These are phyloP conservation scores for Veloboletus limbatus DNA, from an alignment of 1,284 basidiomycete species.

Conservation along the genomic window DNA sequence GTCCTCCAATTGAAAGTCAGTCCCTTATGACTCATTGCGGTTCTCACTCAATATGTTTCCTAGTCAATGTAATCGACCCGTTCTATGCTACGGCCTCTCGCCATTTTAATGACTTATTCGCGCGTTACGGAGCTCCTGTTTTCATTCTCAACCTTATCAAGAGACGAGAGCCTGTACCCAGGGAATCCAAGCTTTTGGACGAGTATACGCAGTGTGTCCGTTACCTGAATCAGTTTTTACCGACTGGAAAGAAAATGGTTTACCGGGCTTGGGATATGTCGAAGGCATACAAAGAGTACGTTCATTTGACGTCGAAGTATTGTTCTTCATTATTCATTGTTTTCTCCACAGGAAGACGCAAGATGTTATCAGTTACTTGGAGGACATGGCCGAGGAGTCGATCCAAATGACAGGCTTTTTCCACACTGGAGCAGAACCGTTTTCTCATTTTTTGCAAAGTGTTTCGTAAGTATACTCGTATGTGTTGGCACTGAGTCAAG, in stretches of 20 bases:
- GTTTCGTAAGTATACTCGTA: conserved; percentile 36
- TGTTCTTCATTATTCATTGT: neutral
- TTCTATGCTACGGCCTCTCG: conserved; percentile 92
- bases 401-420: conserved; percentile 94
- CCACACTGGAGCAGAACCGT: conserved; percentile 81
- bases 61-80: conserved; percentile 93
- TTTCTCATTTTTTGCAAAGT: conserved; percentile 59
- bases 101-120: conserved; percentile 93
- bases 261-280: conserved; percentile 98
- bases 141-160: conserved; percentile 98
- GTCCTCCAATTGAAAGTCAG: conserved; percentile 94
- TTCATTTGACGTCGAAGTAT: conserved; percentile 1
- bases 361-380: conserved; percentile 94
- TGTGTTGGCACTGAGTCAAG: neutral
- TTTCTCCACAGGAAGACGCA: conserved; percentile 71
- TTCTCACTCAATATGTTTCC: conserved; percentile 2
- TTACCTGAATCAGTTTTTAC: conserved; percentile 96
- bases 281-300: conserved; percentile 82
- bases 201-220: conserved; percentile 92
- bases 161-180: conserved; percentile 72
- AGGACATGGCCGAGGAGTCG: conserved; percentile 93
- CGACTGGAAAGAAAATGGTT: conserved; percentile 80
- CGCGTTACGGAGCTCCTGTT: conserved; percentile 87
- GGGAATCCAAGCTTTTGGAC: conserved; percentile 91
- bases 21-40: conserved; percentile 8